These are phyloP conservation scores for Aphanomyces invadans DNA, from an alignment of 352 stramenopile species.

Conservation along the genomic window DNA sequence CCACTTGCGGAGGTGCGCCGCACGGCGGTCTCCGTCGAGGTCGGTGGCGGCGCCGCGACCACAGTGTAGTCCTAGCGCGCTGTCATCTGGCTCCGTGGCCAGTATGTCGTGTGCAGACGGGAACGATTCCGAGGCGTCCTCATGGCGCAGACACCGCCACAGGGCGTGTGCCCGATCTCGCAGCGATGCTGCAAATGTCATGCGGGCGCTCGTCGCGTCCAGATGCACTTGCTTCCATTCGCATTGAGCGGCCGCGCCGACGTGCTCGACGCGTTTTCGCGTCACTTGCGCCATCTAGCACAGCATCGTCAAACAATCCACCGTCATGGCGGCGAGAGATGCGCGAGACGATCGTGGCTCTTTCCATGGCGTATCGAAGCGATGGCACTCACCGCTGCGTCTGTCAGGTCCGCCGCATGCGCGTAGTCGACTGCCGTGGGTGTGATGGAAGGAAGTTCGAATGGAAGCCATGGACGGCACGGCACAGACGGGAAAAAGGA, in stretches of 20 bases:
- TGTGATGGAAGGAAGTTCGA: too few species aligned
- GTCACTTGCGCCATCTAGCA: constrained; percentile 50
- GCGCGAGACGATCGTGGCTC: too few species aligned
- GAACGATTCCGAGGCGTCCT: not conserved
- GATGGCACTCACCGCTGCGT: too few species aligned
- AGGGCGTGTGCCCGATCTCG: constrained; percentile 31
- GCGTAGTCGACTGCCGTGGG: too few species aligned
- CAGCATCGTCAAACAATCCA: too few species aligned
- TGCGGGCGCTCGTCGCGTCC: constrained; percentile 25
- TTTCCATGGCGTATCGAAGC: too few species aligned
- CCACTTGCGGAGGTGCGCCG: constrained; percentile 39
- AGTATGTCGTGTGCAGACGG: not conserved
- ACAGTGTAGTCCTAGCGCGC: too few species aligned
- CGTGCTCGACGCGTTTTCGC: constrained; percentile 46
- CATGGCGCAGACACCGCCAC: constrained; percentile 29
- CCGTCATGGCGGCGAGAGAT: too few species aligned
- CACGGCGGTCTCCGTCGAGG: constrained; percentile 24
- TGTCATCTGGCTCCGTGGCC: too few species aligned
- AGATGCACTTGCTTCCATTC: constrained; percentile 49
- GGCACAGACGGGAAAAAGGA: too few species aligned
- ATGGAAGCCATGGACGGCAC: too few species aligned
- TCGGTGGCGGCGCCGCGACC: constrained; percentile 15
- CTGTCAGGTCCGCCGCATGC: too few species aligned
- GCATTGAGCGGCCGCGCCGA: constrained; percentile 39
- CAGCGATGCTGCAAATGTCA: constrained; percentile 18